These are phyloP conservation scores for Exserohilum rostratum DNA, from an alignment of 2,329 filamentous ascomycete genomes.

Conservation along the genomic window DNA sequence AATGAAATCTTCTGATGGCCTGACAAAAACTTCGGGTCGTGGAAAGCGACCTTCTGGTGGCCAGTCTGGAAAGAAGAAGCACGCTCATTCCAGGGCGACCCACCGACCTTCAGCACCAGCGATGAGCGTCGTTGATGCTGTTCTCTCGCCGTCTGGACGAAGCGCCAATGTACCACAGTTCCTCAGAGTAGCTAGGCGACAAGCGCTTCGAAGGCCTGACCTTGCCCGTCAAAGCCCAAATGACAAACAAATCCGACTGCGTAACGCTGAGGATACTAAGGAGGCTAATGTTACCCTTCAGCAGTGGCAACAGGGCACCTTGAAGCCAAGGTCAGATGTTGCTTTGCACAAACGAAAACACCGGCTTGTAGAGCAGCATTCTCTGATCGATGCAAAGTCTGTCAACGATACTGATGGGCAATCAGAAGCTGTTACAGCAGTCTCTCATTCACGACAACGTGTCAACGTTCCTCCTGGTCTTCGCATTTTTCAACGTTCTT, in stretches of 20 bases:
- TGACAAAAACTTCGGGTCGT: neutral
- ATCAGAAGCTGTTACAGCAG: constrained; percentile 1
- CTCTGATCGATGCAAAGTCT: neutral
- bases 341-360: neutral
- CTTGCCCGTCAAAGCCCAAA: constrained; percentile 59
- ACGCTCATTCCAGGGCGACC: constrained; percentile 16
- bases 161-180: constrained; percentile 57
- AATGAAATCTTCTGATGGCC: constrained; percentile 10
- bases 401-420: constrained; percentile 1
- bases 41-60: constrained; percentile 1
- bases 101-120: constrained; percentile 27
- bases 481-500: constrained; percentile 17
- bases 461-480: constrained; percentile 13
- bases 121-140: constrained; percentile 61
- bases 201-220: constrained; percentile 56
- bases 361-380: constrained; percentile 4
- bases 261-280: constrained; percentile 59
- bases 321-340: constrained; percentile 26
- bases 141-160: constrained; percentile 36
- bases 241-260: constrained; percentile 59
- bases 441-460: neutral
- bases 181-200: constrained; percentile 61
- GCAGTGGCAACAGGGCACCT: constrained; percentile 58
- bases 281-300: constrained; percentile 59
- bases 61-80: constrained; percentile 7